Percentiles rank a stretch among this genome's conserved stretches.
These are phyloP conservation scores for Ceratocystis ficicola DNA, from an alignment of 2,329 filamentous ascomycete species.

Conservation along the genomic window DNA sequence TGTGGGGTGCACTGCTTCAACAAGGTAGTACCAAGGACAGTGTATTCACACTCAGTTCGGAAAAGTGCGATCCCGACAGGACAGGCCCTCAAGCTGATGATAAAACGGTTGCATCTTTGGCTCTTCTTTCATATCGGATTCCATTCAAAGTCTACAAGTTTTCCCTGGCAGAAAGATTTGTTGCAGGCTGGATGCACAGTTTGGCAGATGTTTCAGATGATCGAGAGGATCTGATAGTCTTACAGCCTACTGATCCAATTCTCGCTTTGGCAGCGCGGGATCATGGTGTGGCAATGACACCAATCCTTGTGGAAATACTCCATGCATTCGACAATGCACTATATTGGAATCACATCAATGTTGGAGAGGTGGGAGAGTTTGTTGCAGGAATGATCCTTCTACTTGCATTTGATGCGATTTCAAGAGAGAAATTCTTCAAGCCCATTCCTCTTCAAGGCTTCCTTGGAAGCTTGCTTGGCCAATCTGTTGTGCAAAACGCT, in stretches of 20 bases:
- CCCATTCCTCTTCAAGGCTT: background rate
- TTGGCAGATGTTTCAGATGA: background rate
- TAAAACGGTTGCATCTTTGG: background rate
- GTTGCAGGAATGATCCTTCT: background rate
- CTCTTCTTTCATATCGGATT: background rate
- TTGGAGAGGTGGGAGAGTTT: background rate
- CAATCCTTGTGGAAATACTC: background rate
- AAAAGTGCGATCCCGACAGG: background rate
- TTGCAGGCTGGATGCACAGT: background rate
- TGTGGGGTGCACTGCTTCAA: no score
- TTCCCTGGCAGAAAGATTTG: background rate
- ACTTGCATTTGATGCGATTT: background rate
- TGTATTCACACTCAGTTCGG: background rate
- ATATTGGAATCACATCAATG: background rate
- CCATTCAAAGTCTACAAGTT: background rate
- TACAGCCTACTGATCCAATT: background rate
- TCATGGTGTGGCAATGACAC: background rate
- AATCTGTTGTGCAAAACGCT: background rate
- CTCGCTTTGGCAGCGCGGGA: background rate
- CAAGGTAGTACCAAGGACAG: background rate
- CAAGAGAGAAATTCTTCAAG: background rate
- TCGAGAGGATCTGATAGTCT: background rate
- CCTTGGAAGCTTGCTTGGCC: background rate
- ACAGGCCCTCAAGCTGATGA: fast-evolving
- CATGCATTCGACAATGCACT: background rate